A percentile compares a stretch with the other conserved stretches of the same genome.
Conservation (phyloP, 2,329 filamentous ascomycete genomes). For the Aspergillus tamarii region DNA sequence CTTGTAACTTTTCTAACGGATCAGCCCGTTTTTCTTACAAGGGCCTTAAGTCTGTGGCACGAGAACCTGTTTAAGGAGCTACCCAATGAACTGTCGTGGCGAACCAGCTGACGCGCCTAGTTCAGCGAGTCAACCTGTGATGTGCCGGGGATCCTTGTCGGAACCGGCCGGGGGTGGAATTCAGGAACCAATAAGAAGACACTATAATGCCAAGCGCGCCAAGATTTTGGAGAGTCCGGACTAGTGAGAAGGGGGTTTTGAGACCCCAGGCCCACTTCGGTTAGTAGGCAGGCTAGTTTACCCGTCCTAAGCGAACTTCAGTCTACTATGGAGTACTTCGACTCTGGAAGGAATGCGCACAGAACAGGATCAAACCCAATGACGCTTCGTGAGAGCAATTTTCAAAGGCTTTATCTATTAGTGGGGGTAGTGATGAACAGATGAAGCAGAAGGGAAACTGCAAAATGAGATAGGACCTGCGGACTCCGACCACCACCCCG, state of each 20-base stretch:
- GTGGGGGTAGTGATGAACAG: background rate
- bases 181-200: slow-evolving; percentile 3
- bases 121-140: slow-evolving; percentile 9
- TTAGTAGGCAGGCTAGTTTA: background rate
- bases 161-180: slow-evolving; percentile 14
- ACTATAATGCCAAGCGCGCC: slow-evolving; percentile 11
- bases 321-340: background rate
- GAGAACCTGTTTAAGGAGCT: background rate
- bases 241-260: slow-evolving; percentile 11
- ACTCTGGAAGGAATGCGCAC: background rate
- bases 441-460: background rate
- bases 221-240: slow-evolving; percentile 12
- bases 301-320: background rate
- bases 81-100: slow-evolving; percentile 8
- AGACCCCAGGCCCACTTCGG: background rate
- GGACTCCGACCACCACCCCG: background rate
- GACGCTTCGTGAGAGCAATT: background rate
- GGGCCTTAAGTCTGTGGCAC: background rate
- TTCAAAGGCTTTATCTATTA: no score
- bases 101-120: slow-evolving; percentile 10
- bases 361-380: background rate
- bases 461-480: background rate
- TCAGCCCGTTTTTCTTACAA: background rate
- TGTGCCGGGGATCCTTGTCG: slow-evolving; percentile 8
- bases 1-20: background rate